phyloP scores from a whole-genome alignment of 495 filamentous ascomycete species.

The Daldinia concentrica region DNA sequence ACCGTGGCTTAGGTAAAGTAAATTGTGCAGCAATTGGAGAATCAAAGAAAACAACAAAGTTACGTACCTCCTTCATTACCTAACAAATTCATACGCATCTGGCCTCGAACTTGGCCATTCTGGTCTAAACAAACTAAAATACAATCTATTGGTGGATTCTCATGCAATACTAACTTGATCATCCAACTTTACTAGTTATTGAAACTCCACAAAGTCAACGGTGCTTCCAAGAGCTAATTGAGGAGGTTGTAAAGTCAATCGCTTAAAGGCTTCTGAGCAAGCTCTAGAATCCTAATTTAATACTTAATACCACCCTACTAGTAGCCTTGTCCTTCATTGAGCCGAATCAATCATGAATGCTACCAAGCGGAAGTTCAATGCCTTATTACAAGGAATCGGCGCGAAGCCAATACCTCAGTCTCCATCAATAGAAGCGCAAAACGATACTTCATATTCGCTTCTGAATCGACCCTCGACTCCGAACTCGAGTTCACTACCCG shows the following conservation, averaged over 20 bases:
- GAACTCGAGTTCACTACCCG: conserved; percentile 28
- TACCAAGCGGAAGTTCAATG: conserved; percentile 67
- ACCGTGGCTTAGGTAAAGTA: conserved; percentile 14
- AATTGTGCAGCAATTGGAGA: conserved; percentile 4
- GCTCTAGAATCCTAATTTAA: conserved; percentile 20
- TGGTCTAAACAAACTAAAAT: conserved; percentile 9
- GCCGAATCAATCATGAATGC: conserved; percentile 56
- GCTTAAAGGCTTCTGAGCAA: conserved; percentile 16
- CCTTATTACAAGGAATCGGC: conserved; percentile 62
- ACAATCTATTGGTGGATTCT: conserved; percentile 9
- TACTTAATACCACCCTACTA: conserved; percentile 23
- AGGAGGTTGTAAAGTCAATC: conserved; percentile 14
- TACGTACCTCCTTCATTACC: conserved; percentile 13
- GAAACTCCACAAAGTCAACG: conserved; percentile 3
- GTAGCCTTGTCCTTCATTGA: conserved; percentile 12
- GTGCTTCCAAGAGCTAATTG: conserved; percentile 1
- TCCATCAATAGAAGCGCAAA: conserved; percentile 28
- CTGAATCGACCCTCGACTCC: conserved; percentile 37
- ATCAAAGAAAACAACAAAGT: conserved; percentile 21
- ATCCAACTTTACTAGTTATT: background rate
- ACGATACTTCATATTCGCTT: conserved; percentile 30
- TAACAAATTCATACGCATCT: conserved; percentile 1
- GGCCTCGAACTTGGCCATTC: conserved; percentile 5
- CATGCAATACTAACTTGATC: conserved; percentile 15
- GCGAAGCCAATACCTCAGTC: conserved; percentile 45